Percentiles rank a stretch among this genome's conserved stretches.
These are phyloP conservation scores for Hypsizygus marmoreus DNA, from an alignment of 768 basidiomycete genomes.

Conservation along the genomic window DNA sequence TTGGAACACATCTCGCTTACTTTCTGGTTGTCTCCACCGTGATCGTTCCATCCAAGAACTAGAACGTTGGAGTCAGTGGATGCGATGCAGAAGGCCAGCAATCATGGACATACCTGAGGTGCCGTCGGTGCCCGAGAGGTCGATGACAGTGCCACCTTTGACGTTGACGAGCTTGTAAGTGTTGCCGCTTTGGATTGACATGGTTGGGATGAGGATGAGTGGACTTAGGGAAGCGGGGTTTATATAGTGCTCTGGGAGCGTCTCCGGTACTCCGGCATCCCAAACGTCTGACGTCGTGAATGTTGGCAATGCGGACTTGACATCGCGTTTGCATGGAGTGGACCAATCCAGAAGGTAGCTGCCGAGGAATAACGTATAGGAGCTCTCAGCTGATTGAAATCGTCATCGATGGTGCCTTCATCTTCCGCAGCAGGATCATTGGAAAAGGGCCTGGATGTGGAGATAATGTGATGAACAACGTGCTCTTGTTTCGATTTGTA, in stretches of 20 bases:
- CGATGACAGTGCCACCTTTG: slow-evolving; percentile 42
- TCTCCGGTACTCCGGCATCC: too few relatives aligned
- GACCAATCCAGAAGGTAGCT: too few relatives aligned
- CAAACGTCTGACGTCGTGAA: too few relatives aligned
- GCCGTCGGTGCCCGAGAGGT: slow-evolving; percentile 51
- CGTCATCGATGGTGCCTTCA: slow-evolving; percentile 18
- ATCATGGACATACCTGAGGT: slow-evolving; percentile 30
- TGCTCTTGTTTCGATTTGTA: too few relatives aligned
- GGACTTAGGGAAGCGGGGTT: background rate
- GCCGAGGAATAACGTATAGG: too few relatives aligned
- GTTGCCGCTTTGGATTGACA: slow-evolving; percentile 15
- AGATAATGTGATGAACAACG: too few relatives aligned
- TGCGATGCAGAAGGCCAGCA: background rate
- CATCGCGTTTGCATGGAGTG: too few relatives aligned
- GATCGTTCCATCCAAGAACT: slow-evolving; percentile 44
- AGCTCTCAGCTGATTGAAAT: slow-evolving; percentile 10
- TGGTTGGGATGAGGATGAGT: slow-evolving; percentile 1
- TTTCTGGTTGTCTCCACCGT: slow-evolving; percentile 45
- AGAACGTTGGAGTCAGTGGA: background rate
- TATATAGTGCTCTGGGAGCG: too few relatives aligned
- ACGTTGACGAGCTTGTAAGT: slow-evolving; percentile 22
- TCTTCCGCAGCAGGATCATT: background rate
- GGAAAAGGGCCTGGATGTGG: too few relatives aligned
- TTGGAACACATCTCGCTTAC: slow-evolving; percentile 21
- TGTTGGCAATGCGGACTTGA: too few relatives aligned